Conservation (phyloP, 2,329 filamentous ascomycete species). For the Venturia aucupariae region DNA sequence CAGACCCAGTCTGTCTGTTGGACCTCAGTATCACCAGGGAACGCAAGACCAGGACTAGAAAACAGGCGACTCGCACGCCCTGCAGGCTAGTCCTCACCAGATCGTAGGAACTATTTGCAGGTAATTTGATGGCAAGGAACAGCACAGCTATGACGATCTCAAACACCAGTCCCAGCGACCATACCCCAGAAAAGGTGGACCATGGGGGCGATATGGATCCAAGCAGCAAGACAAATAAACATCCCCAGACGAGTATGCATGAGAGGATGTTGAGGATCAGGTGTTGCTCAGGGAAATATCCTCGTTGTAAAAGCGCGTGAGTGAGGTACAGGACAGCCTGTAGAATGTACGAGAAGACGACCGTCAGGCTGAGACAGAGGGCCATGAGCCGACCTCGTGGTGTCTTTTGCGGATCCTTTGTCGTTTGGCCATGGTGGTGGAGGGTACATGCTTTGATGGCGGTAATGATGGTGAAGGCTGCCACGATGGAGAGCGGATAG, state of each 20-base stretch:
- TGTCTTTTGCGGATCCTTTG: background rate
- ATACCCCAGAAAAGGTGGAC: conserved; percentile 7
- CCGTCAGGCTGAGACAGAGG: background rate
- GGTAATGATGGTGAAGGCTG: conserved; percentile 1
- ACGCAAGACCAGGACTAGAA: conserved; percentile 1
- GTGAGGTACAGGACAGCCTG: conserved; percentile 11
- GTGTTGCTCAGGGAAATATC: conserved; percentile 4
- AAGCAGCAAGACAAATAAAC: background rate
- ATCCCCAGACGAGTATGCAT: conserved; percentile 5
- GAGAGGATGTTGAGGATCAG: conserved; percentile 6
- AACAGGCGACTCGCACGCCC: conserved; percentile 6
- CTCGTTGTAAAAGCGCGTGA: background rate
- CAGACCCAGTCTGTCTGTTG: background rate
- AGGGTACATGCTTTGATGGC: background rate
- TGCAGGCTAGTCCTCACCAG: background rate
- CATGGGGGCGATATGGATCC: background rate
- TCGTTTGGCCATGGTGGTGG: background rate
- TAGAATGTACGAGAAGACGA: conserved; percentile 5
- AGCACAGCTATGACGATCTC: conserved; percentile 7
- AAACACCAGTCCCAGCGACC: conserved; percentile 1
- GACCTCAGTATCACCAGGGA: background rate
- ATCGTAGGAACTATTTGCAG: background rate
- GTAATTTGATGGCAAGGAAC: background rate
- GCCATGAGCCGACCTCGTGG: background rate
- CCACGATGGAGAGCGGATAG: conserved; percentile 5